Conservation (phyloP, 495 filamentous ascomycete species). For the Chaetomium cochliodes region DNA sequence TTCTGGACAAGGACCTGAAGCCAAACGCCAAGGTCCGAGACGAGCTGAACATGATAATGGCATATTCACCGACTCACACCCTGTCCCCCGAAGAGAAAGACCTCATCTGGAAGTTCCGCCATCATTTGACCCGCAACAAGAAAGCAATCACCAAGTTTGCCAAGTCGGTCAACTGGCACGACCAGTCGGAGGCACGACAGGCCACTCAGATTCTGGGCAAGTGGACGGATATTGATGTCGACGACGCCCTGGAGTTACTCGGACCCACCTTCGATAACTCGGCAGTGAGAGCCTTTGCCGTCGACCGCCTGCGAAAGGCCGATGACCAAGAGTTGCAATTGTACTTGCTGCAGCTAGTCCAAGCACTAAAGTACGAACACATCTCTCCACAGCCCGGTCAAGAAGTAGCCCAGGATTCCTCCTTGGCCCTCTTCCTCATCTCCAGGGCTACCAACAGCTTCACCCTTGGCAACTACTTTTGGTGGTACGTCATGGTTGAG, state of each 20-base stretch:
- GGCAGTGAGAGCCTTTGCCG: slow-evolving; percentile 86
- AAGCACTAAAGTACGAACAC: slow-evolving; percentile 94
- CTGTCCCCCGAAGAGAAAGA: slow-evolving; percentile 90
- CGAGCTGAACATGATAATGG: slow-evolving; percentile 85
- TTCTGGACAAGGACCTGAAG: slow-evolving; percentile 88
- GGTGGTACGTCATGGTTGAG: slow-evolving; percentile 99
- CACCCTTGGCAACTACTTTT: slow-evolving; percentile 88
- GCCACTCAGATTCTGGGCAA: slow-evolving; percentile 85
- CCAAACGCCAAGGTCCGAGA: slow-evolving; percentile 96
- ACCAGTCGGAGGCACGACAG: slow-evolving; percentile 80
- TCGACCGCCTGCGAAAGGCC: slow-evolving; percentile 84
- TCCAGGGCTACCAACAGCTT: slow-evolving; percentile 79
- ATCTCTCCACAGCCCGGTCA: slow-evolving; percentile 58
- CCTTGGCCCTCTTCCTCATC: slow-evolving; percentile 86
- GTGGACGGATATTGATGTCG: slow-evolving; percentile 97
- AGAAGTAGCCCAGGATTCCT: slow-evolving; percentile 73
- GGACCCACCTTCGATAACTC: slow-evolving; percentile 88
- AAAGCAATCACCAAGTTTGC: slow-evolving; percentile 94
- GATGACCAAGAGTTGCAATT: slow-evolving; percentile 91
- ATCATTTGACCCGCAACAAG: slow-evolving; percentile 90
- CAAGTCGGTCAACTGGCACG: slow-evolving; percentile 92
- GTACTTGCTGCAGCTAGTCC: slow-evolving; percentile 92
- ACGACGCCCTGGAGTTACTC: slow-evolving; percentile 92
- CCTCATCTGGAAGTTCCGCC: slow-evolving; percentile 92
- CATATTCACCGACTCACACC: slow-evolving; percentile 87